Base-by-base conservation (phyloP, 768 basidiomycete species). In the Boletus fagicola region DNA sequence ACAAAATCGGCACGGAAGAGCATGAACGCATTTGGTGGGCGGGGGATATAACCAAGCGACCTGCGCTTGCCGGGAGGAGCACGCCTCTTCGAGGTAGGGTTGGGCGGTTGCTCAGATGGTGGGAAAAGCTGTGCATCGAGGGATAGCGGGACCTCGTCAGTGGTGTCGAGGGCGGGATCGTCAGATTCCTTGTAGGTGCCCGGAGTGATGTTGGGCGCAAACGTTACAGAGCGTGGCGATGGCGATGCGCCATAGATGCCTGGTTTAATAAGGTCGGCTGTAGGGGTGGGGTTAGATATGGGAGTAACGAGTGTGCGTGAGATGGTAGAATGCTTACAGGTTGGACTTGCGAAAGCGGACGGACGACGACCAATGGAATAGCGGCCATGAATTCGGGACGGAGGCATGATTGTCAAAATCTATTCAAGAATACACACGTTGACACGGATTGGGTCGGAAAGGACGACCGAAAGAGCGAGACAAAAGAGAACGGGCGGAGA, bases 201-300 rank as follows among this genome's bases (percentile, higher is more conserved):
- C 1, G 83, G 83, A 0, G 83, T 85, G 26, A 85, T 75, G 59
- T 85, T 85, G 39, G 83, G 83, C 1, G 84, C 85, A 49, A 87
- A 87, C 0, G 82, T 84, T 28, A 87, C 81, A 5, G 76, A 73
- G 1, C 78, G 76, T n/a, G 79, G 74, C 0, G 78, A 74, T 0
- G 75, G 68, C 3, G 77, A 65, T 8, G 69, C 64, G 28, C 82
- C 82, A 49, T 86, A 85, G 55, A 77, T 77, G 16, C 83, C 83
- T 5, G 84, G 71, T 61, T 81, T 84, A 53, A 80, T 78, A 30
- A 77, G 75, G 36, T 56, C 61, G 56, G 66, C 66, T 72, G 68
- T 31, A 72, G 56, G 20, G 30, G 13, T 13, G 5, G 11, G 18
- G 33, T 20, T 10, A 30, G 39, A 11, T 4, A 24, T 0, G 30